Evolutionary conservation across 371 early-diverging fungal genomes (phyloP).

Genomic region (Rhizomucor pusillus): DNA sequence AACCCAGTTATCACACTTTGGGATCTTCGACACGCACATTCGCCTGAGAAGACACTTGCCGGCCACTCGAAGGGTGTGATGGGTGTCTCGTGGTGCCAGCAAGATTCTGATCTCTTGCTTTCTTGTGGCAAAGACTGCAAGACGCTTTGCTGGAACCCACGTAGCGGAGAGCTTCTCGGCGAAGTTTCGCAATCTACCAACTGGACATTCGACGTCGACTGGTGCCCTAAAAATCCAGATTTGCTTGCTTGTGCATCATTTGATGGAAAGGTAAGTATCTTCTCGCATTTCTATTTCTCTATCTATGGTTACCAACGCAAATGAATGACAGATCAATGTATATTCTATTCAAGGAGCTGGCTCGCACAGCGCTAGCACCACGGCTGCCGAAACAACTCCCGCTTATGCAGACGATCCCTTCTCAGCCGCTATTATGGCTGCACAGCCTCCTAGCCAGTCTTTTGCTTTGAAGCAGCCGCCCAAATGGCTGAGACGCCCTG

Average conservation of each 20-base stretch:
- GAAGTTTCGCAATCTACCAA: conserved; percentile 77
- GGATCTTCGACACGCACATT: conserved; percentile 93
- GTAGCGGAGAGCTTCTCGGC: conserved; percentile 65
- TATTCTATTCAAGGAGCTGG: conserved; percentile 72
- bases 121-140: conserved; percentile 92
- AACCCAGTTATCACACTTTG: conserved; percentile 85
- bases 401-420: conserved; percentile 72
- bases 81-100: conserved; percentile 90
- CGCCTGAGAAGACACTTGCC: conserved; percentile 75
- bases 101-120: conserved; percentile 85
- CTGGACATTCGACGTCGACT: conserved; percentile 92
- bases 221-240: conserved; percentile 93
- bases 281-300: background rate
- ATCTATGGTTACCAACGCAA: background rate
- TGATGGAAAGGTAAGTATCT: conserved; percentile 77
- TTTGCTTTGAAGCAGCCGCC: conserved; percentile 81
- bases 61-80: conserved; percentile 90
- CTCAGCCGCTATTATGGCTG: conserved; percentile 34
- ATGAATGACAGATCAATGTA: conserved; percentile 57
- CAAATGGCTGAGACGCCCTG: conserved; percentile 93
- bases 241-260: conserved; percentile 81
- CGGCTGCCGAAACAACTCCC: conserved; percentile 18
- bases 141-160: conserved; percentile 91
- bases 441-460: conserved; percentile 16
- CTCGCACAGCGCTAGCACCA: conserved; percentile 7